These are phyloP conservation scores for Stramenopiles sp. DNA, from an alignment of 352 stramenopile genomes.

Conservation along the genomic window DNA sequence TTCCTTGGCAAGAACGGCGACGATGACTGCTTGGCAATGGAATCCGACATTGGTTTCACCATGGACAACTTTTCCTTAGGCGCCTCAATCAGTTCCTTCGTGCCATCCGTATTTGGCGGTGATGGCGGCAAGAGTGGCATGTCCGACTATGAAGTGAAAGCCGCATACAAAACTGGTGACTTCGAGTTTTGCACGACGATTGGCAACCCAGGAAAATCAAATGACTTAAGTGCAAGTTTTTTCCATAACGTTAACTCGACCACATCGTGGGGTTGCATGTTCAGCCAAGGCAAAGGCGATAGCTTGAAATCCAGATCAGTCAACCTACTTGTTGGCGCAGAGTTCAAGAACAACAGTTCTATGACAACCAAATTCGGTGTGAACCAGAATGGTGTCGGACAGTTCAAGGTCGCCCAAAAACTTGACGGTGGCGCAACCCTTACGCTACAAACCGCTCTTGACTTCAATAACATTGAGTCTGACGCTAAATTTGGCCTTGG, in stretches of 20 bases:
- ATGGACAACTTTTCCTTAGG: constrained; percentile 10
- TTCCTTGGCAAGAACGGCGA: constrained; percentile 12
- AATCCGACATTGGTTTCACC: not conserved
- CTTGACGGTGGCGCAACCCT: not conserved
- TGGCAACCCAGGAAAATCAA: constrained; percentile 2
- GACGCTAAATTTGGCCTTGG: constrained; percentile 11
- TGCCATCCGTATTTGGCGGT: not conserved
- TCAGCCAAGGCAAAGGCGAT: constrained; percentile 5
- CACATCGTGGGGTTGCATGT: not conserved
- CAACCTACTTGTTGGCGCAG: constrained; percentile 1
- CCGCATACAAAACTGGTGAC: constrained; percentile 5
- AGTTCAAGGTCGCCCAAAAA: not conserved
- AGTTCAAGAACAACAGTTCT: not conserved
- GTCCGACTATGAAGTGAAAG: not conserved
- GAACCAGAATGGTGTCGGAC: not conserved
- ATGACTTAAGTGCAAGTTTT: not conserved
- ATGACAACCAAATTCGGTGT: not conserved
- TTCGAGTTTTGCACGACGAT: not conserved
- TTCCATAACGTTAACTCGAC: constrained; percentile 3
- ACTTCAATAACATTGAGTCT: constrained; percentile 7
- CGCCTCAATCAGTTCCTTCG: not conserved
- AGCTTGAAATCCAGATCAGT: not conserved
- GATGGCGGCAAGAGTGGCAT: not conserved
- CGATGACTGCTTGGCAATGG: not conserved
- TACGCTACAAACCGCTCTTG: not conserved